Evolutionary conservation across 768 basidiomycete species (phyloP), one percentile per base, ranked within the genome.

Genomic region (Multifurca ochricompacta): DNA sequence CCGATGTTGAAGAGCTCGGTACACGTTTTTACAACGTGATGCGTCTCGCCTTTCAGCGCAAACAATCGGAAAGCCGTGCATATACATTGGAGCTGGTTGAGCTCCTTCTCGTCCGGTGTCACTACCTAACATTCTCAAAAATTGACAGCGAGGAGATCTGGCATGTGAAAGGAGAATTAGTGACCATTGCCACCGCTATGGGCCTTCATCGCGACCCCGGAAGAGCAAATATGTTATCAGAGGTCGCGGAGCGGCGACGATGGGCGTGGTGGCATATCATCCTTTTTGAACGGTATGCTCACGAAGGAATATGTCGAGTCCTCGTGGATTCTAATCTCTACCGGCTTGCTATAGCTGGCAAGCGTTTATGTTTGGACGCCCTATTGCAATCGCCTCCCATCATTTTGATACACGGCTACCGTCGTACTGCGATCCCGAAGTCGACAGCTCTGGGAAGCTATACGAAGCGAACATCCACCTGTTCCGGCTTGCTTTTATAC

Each of bases 221-320:
- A 37, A 83, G 82, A 65, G 86, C 83, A 78, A 76, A 77, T 58
- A 83, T 86, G 77, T 75, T 75, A 49, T 74, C 78, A 53, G 85
- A 87, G 59, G 67, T 80, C 11, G 81, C 84, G 37, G 86, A 87
- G 66, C 76, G 86, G 55, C 73, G 87, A 44, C 73, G 86, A 51
- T 88, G 87, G 86, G 84, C 85, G 7, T 89, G 86, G 86, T 89
- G 87, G 87, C 85, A 89, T 67, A 81, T 85, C 51, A 65, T 89
- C 41, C 70, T 86, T 51, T 72, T 87, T 21, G 86, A 88, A 70
- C 74, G 85, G 85, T 84, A 53, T 34, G 79, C 57, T 52, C 59
- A 45, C 52, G 9, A 35, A 53, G 54, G 41, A 27, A 54, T 31
- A 43, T 40, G 34, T 62, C 23, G 60, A 10, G 16, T 27, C 7